Base-by-base conservation (phyloP, 768 basidiomycete species). In the Tricholoma saponaceum region DNA sequence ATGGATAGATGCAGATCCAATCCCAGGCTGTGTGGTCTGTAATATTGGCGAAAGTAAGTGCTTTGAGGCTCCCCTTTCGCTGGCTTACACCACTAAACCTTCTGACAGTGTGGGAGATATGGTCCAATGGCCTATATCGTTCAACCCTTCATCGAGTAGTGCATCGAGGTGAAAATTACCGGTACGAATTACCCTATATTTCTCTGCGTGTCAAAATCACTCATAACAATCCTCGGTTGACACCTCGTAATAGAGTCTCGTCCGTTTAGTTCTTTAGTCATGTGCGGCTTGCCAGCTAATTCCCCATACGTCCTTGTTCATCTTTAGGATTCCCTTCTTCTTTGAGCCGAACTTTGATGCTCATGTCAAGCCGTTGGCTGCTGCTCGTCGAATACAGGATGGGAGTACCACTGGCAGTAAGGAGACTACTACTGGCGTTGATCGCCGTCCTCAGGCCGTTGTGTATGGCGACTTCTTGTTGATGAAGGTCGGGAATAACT, bases 81-180 rank as follows among this genome's bases (percentile, higher is more conserved):
- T 12, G 22, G 5, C 26, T 37, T 8, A 32, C 14, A 12, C 16
- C 13, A 5, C 14, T 43, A 20, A 46, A 39, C 7, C 12, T n/a
- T n/a, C 44, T 41, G 16, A 6, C 60, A 90, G 89, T 94, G 92
- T 94, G 92, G 90, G 90, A 95, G 77, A 80, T 87, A 47, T 96
- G 93, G 93, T 87, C 89, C 5, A 85, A 87, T 60, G 94, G 94
- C 0, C 69, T 95, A 51, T 97, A 96, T 76, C 70, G 72, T 9
- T 89, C 92, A 37, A 95, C 95, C 0, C 75, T 95, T n/a, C 95
- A 96, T 70, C 82, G 92, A 3, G 95, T 97, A 5, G 76, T 96
- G 3, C 93, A 97, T 64, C 72, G 77, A 58, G 83, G 85, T 7
- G 75, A 80, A 12, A 91, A 87, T 66, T 95, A 94, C 68, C 71